Conservation (phyloP, 495 filamentous ascomycete genomes). For the Platismatia glauca region DNA sequence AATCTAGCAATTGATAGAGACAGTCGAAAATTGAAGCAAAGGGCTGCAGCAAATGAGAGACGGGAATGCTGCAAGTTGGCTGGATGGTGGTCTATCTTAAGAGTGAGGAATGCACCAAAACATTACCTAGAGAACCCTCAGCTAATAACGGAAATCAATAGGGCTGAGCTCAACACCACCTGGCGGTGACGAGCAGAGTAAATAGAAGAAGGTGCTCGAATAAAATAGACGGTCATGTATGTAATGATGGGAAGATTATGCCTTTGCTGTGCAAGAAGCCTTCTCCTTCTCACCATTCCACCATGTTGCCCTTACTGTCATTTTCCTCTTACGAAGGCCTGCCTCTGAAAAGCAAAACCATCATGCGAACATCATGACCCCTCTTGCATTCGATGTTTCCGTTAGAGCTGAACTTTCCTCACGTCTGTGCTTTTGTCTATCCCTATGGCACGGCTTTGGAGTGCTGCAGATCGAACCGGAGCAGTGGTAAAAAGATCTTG, state of each 20-base stretch:
- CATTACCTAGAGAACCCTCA: neutral
- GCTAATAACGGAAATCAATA: slow-evolving; percentile 1
- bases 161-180: slow-evolving; percentile 1
- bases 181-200: neutral
- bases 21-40: slow-evolving; percentile 6
- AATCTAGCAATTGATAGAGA: neutral
- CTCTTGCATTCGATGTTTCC: neutral
- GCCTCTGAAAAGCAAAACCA: neutral
- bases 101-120: slow-evolving; percentile 14
- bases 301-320: neutral
- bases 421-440: neutral
- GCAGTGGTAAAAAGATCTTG: neutral
- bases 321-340: neutral
- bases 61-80: neutral
- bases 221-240: neutral
- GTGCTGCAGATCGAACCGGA: neutral
- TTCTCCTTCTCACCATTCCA: neutral
- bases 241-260: no score
- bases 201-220: neutral
- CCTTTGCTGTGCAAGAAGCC: neutral
- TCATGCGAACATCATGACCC: neutral
- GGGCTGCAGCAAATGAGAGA: neutral
- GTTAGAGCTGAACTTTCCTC: neutral
- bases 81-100: neutral
- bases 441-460: neutral